phyloP scores from a whole-genome alignment of 2,329 filamentous ascomycete genomes.

The Monosporascus cannonballus region DNA sequence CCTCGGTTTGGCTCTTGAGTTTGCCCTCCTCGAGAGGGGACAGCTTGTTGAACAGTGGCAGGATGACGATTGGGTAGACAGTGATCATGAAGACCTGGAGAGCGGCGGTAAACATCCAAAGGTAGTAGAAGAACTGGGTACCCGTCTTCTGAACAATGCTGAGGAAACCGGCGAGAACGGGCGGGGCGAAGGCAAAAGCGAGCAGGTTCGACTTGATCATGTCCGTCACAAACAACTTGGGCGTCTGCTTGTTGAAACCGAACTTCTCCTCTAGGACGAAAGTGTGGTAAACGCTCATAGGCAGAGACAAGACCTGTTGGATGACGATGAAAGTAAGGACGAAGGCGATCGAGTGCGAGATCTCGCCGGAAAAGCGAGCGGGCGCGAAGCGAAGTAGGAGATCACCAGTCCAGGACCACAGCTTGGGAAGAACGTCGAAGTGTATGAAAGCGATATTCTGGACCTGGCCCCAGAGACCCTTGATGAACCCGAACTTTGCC shows the following conservation, averaged over 20 bases:
- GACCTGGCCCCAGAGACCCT: slow-evolving; percentile 75
- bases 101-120: slow-evolving; percentile 86
- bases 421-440: slow-evolving; percentile 81
- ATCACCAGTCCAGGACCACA: slow-evolving; percentile 78
- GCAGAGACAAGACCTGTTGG: slow-evolving; percentile 72
- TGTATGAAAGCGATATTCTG: slow-evolving; percentile 88
- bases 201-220: slow-evolving; percentile 87
- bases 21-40: slow-evolving; percentile 82
- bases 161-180: slow-evolving; percentile 86
- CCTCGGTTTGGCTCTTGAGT: slow-evolving; percentile 84
- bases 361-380: slow-evolving; percentile 78
- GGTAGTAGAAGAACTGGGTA: slow-evolving; percentile 93
- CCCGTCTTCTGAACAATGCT: slow-evolving; percentile 93
- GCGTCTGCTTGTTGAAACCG: slow-evolving; percentile 97
- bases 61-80: slow-evolving; percentile 88
- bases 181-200: slow-evolving; percentile 71
- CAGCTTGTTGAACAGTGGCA: slow-evolving; percentile 97
- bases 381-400: slow-evolving; percentile 71
- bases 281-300: slow-evolving; percentile 82
- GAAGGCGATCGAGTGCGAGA: slow-evolving; percentile 88
- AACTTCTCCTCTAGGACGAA: slow-evolving; percentile 96
- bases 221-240: slow-evolving; percentile 81
- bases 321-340: slow-evolving; percentile 80
- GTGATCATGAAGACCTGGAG: slow-evolving; percentile 94
- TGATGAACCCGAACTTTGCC: slow-evolving; percentile 79